Evolutionary conservation across 495 filamentous ascomycete species (phyloP).

Genomic region (Penicillium cinerascens): DNA sequence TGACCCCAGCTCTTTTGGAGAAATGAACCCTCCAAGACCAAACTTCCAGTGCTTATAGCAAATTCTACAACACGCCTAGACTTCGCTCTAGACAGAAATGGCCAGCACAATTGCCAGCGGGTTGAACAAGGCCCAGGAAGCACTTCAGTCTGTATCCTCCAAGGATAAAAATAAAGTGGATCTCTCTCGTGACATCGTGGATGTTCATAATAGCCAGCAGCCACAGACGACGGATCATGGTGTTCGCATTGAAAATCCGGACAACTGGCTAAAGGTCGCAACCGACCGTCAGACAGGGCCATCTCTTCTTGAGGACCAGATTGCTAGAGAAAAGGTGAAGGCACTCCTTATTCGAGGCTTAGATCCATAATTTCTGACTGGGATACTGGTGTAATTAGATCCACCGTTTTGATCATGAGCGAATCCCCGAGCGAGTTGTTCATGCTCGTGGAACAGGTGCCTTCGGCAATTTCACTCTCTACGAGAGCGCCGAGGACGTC

Average conservation of each 20-base stretch:
- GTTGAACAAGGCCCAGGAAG: not conserved
- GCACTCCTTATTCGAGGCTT: not conserved
- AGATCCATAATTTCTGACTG: not conserved
- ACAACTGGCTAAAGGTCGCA: slow-evolving; percentile 72
- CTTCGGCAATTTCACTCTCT: slow-evolving; percentile 77
- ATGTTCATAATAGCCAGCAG: slow-evolving; percentile 30
- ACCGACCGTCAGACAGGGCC: slow-evolving; percentile 63
- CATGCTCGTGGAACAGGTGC: slow-evolving; percentile 82
- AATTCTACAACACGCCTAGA: not conserved
- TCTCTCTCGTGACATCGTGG: slow-evolving; percentile 24
- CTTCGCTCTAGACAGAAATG: not conserved
- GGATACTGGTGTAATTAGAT: slow-evolving; percentile 46
- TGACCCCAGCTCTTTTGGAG: no score
- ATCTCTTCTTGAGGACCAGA: slow-evolving; percentile 70
- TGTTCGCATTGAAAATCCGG: slow-evolving; percentile 65
- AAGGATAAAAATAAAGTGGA: not conserved
- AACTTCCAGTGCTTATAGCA: no score
- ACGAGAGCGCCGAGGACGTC: slow-evolving; percentile 65
- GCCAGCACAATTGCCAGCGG: not conserved
- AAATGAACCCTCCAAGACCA: no score
- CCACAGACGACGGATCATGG: slow-evolving; percentile 78
- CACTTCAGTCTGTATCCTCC: not conserved
- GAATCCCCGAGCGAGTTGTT: slow-evolving; percentile 85
- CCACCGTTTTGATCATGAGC: slow-evolving; percentile 78
- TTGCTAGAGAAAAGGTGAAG: slow-evolving; percentile 69